Base-by-base conservation (phyloP, 345 rosid genomes). In the Arabidopsis thaliana region DNA sequence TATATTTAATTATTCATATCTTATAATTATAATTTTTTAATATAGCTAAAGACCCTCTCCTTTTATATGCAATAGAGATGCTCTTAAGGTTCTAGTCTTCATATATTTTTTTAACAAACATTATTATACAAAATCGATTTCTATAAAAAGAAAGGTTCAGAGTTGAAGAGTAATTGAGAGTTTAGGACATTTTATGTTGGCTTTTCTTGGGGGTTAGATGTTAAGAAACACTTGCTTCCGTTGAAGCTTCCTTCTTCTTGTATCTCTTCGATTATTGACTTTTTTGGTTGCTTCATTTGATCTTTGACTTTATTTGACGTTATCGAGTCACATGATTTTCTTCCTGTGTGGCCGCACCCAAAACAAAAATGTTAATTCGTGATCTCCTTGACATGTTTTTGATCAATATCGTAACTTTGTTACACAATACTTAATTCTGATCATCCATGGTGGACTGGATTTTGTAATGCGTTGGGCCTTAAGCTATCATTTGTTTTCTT, bases 211-310 rank as follows among this genome's bases (percentile, higher is more conserved):
- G 55, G 55, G 7, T 44, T 4, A 20, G 8, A 44, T 23, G 30
- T 59, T 36, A 59, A 11, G 36, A 44, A 13, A 12, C 20, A 44
- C 41, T 38, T 45, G 38, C 41, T 44, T 64, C 12, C 30, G n/a
- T 36, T 48, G 65, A 71, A 71, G 48, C 49, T 71, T 71, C 57
- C 58, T 71, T 69, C 23, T 13, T 44, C 4, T 48, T 48, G 24
- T 46, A 12, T 32, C 36, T 23, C 33, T 13, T 25, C 9, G 40
- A 60, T 61, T 12, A 7, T 49, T 72, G 60, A 60, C 75, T 61
- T 60, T 49, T 50, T 56, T 44, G 23, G 22, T 58, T 59, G 73
- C 79, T 75, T 75, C 44, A 75, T 59, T 38, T 49, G 20, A 75
- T 37, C 28, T 67, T 58, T 40, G 68, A 67, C 68, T 67, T 67